Evolutionary conservation across 169 alveolate species (phyloP).

Genomic region (Plasmodium gallinaceum): DNA sequence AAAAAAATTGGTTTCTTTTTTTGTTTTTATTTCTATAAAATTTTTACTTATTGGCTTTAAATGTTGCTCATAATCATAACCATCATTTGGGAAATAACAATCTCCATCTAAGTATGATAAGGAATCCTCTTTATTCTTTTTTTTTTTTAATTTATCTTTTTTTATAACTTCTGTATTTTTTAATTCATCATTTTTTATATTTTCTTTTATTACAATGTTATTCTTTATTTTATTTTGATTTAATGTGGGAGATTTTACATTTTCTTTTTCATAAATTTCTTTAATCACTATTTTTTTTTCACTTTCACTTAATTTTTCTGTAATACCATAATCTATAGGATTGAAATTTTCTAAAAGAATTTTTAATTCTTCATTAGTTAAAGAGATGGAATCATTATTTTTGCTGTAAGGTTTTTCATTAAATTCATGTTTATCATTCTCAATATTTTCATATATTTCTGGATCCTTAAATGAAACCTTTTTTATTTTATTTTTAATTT

Average conservation of each 20-base stretch:
- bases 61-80: slow-evolving; percentile 86
- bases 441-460: background rate
- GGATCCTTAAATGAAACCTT: slow-evolving; percentile 51
- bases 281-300: slow-evolving; percentile 65
- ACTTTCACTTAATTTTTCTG: slow-evolving; percentile 72
- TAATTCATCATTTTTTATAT: background rate
- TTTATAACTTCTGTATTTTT: slow-evolving; percentile 6
- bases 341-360: slow-evolving; percentile 39
- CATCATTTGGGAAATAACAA: slow-evolving; percentile 88
- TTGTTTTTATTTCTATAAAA: slow-evolving; percentile 78
- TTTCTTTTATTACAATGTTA: background rate
- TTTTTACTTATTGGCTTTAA: slow-evolving; percentile 81
- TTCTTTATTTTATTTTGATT: background rate
- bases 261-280: slow-evolving; percentile 47
- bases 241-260: background rate
- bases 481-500: slow-evolving; percentile 7
- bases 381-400: background rate
- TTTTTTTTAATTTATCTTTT: slow-evolving; percentile 14
- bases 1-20: slow-evolving; percentile 27
- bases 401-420: slow-evolving; percentile 7
- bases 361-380: slow-evolving; percentile 23
- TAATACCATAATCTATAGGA: slow-evolving; percentile 74
- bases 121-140: slow-evolving; percentile 10
- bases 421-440: slow-evolving; percentile 56
- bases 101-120: slow-evolving; percentile 83